Conservation (phyloP, 2,329 filamentous ascomycete species). For the Rugonectria rugulosa region DNA sequence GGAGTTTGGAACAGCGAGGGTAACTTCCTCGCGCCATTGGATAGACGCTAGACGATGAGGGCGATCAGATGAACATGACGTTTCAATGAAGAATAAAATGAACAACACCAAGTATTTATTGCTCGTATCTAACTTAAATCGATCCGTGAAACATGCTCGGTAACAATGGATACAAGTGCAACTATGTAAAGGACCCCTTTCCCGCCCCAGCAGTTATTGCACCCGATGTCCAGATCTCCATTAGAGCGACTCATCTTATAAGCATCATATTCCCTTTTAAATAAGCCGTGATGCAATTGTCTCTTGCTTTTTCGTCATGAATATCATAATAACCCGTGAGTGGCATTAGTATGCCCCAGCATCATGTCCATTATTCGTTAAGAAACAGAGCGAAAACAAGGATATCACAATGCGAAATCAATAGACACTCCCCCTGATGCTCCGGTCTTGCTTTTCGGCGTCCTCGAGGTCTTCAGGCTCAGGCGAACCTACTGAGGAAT, state of each 20-base stretch:
- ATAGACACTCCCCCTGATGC: slow-evolving; percentile 37
- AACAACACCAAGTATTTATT: not conserved
- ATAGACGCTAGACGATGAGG: not conserved
- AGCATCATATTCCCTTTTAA: no score
- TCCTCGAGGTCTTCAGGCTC: slow-evolving; percentile 35
- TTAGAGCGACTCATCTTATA: no score
- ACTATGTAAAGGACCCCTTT: no score
- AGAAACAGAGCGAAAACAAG: slow-evolving; percentile 8
- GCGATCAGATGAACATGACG: not conserved
- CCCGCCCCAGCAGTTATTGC: no score
- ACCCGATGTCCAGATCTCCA: no score
- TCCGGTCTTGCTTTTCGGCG: slow-evolving; percentile 35
- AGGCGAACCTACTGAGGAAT: slow-evolving; percentile 31
- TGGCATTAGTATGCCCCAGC: slow-evolving; percentile 16
- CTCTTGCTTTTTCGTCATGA: slow-evolving; percentile 14
- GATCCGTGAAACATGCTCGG: no score
- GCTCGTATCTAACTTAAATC: no score
- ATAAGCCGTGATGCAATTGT: no score
- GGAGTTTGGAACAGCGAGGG: no score
- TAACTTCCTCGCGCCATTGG: not conserved
- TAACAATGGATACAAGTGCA: no score
- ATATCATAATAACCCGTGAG: no score
- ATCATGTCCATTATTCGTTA: slow-evolving; percentile 21
- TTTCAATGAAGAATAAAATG: not conserved
- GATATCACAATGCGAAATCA: slow-evolving; percentile 5